Percentiles rank a stretch among this genome's conserved stretches.
Evolutionary conservation across 1,139 yeast genomes (phyloP).

Genomic region (Yamadazyma jaroonii): DNA sequence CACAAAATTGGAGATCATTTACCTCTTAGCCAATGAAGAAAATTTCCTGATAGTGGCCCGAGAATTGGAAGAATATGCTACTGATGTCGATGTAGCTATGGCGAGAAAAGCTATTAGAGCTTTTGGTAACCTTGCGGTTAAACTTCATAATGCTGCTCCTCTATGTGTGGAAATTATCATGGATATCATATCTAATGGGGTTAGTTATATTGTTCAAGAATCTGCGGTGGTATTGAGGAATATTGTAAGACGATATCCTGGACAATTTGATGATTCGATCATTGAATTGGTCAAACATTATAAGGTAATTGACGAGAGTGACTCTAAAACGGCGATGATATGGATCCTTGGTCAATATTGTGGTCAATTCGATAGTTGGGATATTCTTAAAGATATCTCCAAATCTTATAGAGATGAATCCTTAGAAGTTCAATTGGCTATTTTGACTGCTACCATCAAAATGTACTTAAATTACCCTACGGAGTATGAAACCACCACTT

Average conservation of each 20-base stretch:
- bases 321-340: slow-evolving; percentile 71
- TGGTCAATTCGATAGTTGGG: slow-evolving; percentile 42
- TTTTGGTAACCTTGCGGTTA: slow-evolving; percentile 84
- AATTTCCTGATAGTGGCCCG: slow-evolving; percentile 63
- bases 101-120: slow-evolving; percentile 87
- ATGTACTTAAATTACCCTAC: slow-evolving; percentile 58
- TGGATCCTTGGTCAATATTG: slow-evolving; percentile 86
- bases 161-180: slow-evolving; percentile 63
- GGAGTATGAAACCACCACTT: slow-evolving; percentile 54
- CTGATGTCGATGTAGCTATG: slow-evolving; percentile 82
- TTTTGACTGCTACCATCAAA: slow-evolving; percentile 74
- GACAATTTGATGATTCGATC: slow-evolving; percentile 35
- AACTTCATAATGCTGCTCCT: slow-evolving; percentile 53
- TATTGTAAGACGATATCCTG: slow-evolving; percentile 74
- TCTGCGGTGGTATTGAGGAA: slow-evolving; percentile 73
- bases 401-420: slow-evolving; percentile 57
- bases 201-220: slow-evolving; percentile 79
- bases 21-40: slow-evolving; percentile 64
- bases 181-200: slow-evolving; percentile 61
- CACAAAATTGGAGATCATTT: slow-evolving; percentile 84
- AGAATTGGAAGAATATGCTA: slow-evolving; percentile 82
- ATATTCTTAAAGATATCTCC: slow-evolving; percentile 46
- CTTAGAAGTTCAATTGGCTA: slow-evolving; percentile 68
- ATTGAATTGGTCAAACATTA: slow-evolving; percentile 42
- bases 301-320: slow-evolving; percentile 65